Percentiles rank a stretch among this genome's conserved stretches.
Evolutionary conservation across 441 rosid genomes (phyloP).

Genomic region (Geranium incanum): DNA sequence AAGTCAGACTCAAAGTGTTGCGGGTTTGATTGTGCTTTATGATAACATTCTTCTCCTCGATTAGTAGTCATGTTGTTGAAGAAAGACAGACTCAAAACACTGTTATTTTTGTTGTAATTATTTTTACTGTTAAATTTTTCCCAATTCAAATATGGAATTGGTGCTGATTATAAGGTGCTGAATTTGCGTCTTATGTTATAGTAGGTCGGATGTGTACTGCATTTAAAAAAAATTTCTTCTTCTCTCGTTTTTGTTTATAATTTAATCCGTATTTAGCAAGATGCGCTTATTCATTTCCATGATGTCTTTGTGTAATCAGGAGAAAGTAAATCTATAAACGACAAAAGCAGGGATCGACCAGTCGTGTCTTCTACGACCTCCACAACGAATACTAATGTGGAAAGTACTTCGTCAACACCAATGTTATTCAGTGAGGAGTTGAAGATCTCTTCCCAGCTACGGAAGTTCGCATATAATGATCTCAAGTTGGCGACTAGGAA

Average conservation of each 20-base stretch:
- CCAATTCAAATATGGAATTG: not conserved
- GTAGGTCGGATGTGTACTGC: not conserved
- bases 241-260: not conserved
- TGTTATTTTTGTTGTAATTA: not conserved
- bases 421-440: conserved; percentile 41
- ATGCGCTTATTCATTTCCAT: conserved; percentile 11
- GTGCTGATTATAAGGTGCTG: not conserved
- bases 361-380: conserved; percentile 30
- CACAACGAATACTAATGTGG: conserved; percentile 42
- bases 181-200: not conserved
- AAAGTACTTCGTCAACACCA: conserved; percentile 39
- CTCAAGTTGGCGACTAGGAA: conserved; percentile 42
- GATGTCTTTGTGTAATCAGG: conserved; percentile 29
- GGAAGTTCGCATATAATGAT: conserved; percentile 38
- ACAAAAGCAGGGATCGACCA: conserved; percentile 44
- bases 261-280: not conserved
- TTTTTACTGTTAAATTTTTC: not conserved
- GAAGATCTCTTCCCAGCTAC: conserved; percentile 40
- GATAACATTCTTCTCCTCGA: not conserved
- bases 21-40: not conserved
- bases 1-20: not conserved
- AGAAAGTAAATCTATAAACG: conserved; percentile 42
- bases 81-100: not conserved
- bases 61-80: not conserved
- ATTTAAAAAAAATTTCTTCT: not conserved